These are phyloP conservation scores for Sarcodon sp. DNA, from an alignment of 768 basidiomycete species.

Conservation along the genomic window DNA sequence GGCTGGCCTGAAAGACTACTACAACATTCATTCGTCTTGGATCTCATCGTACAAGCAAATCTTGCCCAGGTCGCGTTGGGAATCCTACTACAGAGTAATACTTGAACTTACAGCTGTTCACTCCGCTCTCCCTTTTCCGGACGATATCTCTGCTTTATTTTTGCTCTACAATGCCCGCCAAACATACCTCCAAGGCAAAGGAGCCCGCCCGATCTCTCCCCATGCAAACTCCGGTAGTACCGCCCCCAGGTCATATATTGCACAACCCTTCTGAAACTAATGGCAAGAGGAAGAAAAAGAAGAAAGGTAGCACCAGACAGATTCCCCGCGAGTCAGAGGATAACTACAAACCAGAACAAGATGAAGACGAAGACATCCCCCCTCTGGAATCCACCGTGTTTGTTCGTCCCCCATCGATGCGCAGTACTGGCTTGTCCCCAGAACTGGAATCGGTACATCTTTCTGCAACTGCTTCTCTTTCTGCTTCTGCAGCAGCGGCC, in stretches of 20 bases:
- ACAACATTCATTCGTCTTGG: no score
- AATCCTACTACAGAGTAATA: no score
- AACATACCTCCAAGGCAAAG: not conserved
- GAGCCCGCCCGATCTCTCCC: not conserved
- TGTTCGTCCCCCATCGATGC: conserved; percentile 7
- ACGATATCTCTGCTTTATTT: no score
- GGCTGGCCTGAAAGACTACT: no score
- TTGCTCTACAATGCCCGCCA: no score
- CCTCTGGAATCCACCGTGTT: conserved; percentile 12
- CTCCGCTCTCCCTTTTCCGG: no score
- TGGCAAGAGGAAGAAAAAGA: not conserved
- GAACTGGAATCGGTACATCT: conserved; percentile 35
- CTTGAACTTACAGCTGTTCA: no score
- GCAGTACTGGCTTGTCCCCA: conserved; percentile 25
- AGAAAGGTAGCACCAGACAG: not conserved
- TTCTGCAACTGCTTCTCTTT: conserved; percentile 30
- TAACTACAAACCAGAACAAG: conserved; percentile 5
- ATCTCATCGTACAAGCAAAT: no score
- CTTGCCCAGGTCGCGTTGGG: no score
- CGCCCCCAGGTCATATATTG: not conserved
- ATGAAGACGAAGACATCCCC: conserved; percentile 12
- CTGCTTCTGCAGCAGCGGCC: conserved; percentile 20
- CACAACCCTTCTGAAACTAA: not conserved
- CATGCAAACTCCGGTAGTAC: conserved; percentile 11
- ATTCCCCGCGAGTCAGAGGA: not conserved